Evolutionary conservation across 2,329 filamentous ascomycete genomes (phyloP).

Genomic region (Talaromyces sp.): DNA sequence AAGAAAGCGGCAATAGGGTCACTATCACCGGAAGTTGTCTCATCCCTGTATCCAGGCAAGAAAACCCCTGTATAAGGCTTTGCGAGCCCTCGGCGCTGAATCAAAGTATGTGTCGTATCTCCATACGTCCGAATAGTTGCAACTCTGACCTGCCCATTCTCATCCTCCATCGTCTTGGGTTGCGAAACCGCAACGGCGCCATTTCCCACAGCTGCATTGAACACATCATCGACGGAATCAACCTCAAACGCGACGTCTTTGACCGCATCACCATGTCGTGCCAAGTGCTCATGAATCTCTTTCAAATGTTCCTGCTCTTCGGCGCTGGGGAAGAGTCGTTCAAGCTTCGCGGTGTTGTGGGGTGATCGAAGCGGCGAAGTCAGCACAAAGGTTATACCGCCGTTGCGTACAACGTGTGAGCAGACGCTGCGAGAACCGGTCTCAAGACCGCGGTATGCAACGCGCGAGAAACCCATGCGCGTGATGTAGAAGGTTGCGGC

Average conservation of each 20-base stretch:
- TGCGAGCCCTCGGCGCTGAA: constrained; percentile 56
- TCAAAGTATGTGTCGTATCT: constrained; percentile 89
- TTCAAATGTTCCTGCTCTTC: constrained; percentile 64
- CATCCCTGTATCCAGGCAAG: constrained; percentile 73
- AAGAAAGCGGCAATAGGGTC: constrained; percentile 51
- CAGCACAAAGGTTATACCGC: constrained; percentile 43
- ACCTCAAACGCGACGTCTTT: constrained; percentile 96
- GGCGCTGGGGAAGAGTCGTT: constrained; percentile 53
- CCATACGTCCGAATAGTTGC: constrained; percentile 90
- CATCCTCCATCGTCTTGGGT: constrained; percentile 59
- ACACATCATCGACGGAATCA: constrained; percentile 80
- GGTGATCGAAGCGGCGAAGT: constrained; percentile 53
- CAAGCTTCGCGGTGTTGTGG: constrained; percentile 28
- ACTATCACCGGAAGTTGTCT: constrained; percentile 31
- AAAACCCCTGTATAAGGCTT: constrained; percentile 68
- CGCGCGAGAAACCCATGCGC: constrained; percentile 77
- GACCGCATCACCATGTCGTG: constrained; percentile 86
- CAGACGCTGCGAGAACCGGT: constrained; percentile 78
- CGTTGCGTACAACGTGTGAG: constrained; percentile 65
- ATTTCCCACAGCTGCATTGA: constrained; percentile 63
- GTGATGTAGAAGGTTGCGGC: constrained; percentile 83
- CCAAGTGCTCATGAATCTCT: constrained; percentile 78
- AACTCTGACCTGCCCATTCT: constrained; percentile 64
- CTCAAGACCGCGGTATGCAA: constrained; percentile 85
- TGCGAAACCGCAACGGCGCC: constrained; percentile 39